Conservation (phyloP, 805 yeast species). For the Hanseniaspora occidentalis region DNA sequence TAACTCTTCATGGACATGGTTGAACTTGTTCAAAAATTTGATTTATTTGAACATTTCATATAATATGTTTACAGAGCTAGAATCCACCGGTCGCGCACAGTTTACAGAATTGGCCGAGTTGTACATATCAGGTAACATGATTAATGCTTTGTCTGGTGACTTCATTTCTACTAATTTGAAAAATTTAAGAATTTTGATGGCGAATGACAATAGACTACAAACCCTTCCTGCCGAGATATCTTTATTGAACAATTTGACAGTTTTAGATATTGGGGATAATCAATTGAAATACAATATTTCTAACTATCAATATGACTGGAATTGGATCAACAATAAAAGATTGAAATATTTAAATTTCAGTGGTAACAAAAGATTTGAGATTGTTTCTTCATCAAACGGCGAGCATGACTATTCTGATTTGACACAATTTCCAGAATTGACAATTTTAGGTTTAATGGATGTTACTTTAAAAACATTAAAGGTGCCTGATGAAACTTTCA, state of each 20-base stretch:
- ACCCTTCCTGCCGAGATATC: constrained; percentile 84
- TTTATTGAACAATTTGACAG: constrained; percentile 46
- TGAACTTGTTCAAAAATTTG: constrained; percentile 47
- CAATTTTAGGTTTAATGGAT: constrained; percentile 81
- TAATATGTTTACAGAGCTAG: constrained; percentile 31
- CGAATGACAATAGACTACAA: constrained; percentile 77
- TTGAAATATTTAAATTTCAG: constrained; percentile 77
- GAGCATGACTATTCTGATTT: constrained; percentile 43
- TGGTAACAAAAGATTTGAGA: constrained; percentile 85
- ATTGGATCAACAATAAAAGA: constrained; percentile 78
- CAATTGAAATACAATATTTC: constrained; percentile 82
- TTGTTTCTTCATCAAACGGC: constrained; percentile 45
- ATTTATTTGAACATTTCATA: constrained; percentile 64
- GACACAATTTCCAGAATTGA: constrained; percentile 59
- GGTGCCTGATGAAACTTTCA: constrained; percentile 77
- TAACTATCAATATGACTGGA: constrained; percentile 95
- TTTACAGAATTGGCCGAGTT: constrained; percentile 52
- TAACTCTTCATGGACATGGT: constrained; percentile 61
- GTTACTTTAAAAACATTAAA: constrained; percentile 82
- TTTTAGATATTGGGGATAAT: constrained; percentile 85
- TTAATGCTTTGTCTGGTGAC: constrained; percentile 74
- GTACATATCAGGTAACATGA: constrained; percentile 71
- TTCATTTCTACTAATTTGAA: constrained; percentile 51
- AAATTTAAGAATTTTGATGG: constrained; percentile 44
- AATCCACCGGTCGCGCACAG: constrained; percentile 64